Evolutionary conservation across 345 rosid genomes (phyloP), one percentile per base, ranked within the genome.

Genomic region (Gossypium australe): DNA sequence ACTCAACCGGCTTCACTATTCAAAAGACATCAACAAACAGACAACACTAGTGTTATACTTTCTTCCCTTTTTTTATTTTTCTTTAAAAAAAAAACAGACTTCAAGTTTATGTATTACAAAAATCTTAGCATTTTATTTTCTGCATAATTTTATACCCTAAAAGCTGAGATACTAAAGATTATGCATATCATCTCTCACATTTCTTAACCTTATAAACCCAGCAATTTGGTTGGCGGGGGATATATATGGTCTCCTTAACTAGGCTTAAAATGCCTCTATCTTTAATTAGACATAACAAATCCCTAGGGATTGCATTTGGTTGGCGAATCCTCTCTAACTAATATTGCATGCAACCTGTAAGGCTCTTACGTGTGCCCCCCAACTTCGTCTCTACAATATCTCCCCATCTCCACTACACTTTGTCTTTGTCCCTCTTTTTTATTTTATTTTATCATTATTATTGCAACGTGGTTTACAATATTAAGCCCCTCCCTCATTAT

Each of bases 331-430:
- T 70, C 76, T 69, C 41, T 34, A 34, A 34, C 41, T 34, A 4
- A 5, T 5, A 34, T 76, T 75, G 79, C 66, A 44, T 75, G 82
- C 78, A 76, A 67, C 68, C 69, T 71, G 75, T 65, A 22, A 59
- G 63, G 48, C 58, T 49, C 41, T 77, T 78, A 80, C 90, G 86
- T 84, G 89, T 87, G 90, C 80, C 78, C 80, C 55, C 75, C 86
- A 56, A 89, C 85, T 86, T 84, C 86, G 71, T 53, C 79, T 85
- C 81, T 85, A 88, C 86, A 82, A 74, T 61, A 45, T 81, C 73
- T 75, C 77, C 67, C 78, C 81, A 83, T 82, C 84, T 75, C 89
- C 88, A 84, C 90, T 83, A 79, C 49, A 80, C 83, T 84, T 85
- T 84, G 88, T 88, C 86, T 78, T 47, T 22, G 6, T 81, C 74